These are phyloP conservation scores for Vaccinium macrocarpon DNA, from an alignment of 148 eudicot genomes.

Conservation along the genomic window DNA sequence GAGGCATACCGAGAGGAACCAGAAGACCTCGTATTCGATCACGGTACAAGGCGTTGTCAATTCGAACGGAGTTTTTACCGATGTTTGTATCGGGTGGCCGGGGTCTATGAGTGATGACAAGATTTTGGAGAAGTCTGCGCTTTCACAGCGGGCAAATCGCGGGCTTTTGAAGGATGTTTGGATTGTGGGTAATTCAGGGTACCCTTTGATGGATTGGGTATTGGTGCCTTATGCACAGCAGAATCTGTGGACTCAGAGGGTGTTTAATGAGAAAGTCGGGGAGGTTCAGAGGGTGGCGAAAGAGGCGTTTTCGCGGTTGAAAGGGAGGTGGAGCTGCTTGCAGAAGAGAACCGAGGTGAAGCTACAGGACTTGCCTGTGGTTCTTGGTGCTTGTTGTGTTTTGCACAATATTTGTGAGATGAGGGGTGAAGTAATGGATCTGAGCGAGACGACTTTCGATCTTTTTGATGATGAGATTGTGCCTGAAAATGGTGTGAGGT, in stretches of 20 bases:
- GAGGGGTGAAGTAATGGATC: conserved; percentile 38
- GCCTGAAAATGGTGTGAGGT: conserved; percentile 44
- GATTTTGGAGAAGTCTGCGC: conserved; percentile 52
- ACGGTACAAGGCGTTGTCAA: conserved; percentile 77
- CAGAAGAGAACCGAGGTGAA: conserved; percentile 79
- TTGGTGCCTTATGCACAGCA: conserved; percentile 60
- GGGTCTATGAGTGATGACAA: conserved; percentile 71
- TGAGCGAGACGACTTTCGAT: conserved; percentile 34
- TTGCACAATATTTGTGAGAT: conserved; percentile 72
- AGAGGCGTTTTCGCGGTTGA: conserved; percentile 53
- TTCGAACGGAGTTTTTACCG: conserved; percentile 50
- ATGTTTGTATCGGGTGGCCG: conserved; percentile 75
- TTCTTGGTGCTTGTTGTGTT: conserved; percentile 72
- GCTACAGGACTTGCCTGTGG: conserved; percentile 63
- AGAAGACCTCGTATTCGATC: conserved; percentile 63
- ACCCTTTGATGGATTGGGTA: conserved; percentile 63
- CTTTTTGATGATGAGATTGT: conserved; percentile 57
- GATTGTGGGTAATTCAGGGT: conserved; percentile 49
- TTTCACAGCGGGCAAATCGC: conserved; percentile 39
- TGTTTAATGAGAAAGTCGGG: conserved; percentile 54
- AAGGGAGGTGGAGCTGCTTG: conserved; percentile 68
- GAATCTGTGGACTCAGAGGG: conserved; percentile 67
- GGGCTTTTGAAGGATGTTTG: conserved; percentile 41
- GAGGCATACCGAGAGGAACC: conserved; percentile 73
- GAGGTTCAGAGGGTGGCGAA: conserved; percentile 45